Evolutionary conservation across 345 rosid genomes (phyloP).

Genomic region (Euphorbia peplus): DNA sequence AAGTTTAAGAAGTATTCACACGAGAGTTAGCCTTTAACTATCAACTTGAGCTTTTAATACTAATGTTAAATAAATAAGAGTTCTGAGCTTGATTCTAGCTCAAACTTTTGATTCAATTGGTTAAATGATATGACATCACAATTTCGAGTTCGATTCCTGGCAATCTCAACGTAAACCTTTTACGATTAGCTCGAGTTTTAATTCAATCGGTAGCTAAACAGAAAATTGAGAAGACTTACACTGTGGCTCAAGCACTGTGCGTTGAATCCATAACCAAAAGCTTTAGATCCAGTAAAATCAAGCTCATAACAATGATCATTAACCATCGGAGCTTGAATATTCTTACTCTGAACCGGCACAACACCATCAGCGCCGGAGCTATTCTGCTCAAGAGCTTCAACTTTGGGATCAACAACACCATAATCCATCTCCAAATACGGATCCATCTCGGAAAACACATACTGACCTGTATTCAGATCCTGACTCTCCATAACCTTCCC

Average conservation of each 20-base stretch:
- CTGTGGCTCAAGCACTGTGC: conserved; percentile 55
- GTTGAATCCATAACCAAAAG: conserved; percentile 41
- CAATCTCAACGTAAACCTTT: no score
- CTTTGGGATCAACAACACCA: conserved; percentile 53
- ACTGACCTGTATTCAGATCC: conserved; percentile 70
- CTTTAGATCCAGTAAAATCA: conserved; percentile 55
- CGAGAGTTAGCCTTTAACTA: no score
- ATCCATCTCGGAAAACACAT: conserved; percentile 62
- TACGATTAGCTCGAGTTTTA: no score
- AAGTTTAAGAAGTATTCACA: no score
- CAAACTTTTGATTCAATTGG: no score
- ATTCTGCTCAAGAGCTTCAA: conserved; percentile 66
- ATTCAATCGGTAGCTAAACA: neutral
- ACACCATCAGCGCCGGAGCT: conserved; percentile 86
- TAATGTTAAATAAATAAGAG: no score
- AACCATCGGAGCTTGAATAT: conserved; percentile 33
- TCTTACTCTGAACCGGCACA: conserved; percentile 62
- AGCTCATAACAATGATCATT: conserved; percentile 54
- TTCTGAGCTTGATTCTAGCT: no score
- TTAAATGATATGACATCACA: no score
- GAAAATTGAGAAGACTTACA: conserved; percentile 40
- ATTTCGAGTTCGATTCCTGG: no score
- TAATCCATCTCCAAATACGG: conserved; percentile 77
- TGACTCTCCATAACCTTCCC: conserved; percentile 39
- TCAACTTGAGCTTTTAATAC: no score